A percentile compares a stretch with the other conserved stretches of the same genome.
These are phyloP conservation scores for Myxozyma kluyveri DNA, from an alignment of 805 yeast genomes.

Conservation along the genomic window DNA sequence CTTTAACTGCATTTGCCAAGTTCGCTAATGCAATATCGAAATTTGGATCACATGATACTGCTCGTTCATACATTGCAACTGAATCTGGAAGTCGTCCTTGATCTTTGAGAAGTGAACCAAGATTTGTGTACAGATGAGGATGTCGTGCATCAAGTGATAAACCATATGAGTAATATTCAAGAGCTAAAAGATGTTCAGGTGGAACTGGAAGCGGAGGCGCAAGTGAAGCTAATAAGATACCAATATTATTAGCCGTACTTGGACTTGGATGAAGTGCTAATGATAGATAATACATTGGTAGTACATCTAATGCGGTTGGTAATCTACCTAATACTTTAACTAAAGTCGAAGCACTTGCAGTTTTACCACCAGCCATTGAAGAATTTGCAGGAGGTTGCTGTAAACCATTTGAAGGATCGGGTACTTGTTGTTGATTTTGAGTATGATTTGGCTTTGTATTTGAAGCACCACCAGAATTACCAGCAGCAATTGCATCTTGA, in stretches of 20 bases:
- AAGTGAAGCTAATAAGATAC: conserved; percentile 35
- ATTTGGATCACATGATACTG: conserved; percentile 36
- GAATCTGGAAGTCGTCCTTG: conserved; percentile 36
- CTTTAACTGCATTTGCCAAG: conserved; percentile 38
- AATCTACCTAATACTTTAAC: conserved; percentile 32
- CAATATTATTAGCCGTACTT: conserved; percentile 38
- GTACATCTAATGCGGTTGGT: conserved; percentile 34
- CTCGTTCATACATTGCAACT: conserved; percentile 35
- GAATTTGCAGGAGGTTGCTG: conserved; percentile 1
- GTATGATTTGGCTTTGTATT: background rate
- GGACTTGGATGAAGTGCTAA: conserved; percentile 36
- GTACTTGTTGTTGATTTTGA: background rate
- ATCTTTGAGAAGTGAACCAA: conserved; percentile 38
- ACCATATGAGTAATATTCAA: conserved; percentile 36
- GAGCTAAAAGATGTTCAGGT: conserved; percentile 31
- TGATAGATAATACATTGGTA: conserved; percentile 35
- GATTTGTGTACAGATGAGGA: conserved; percentile 39
- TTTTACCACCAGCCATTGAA: conserved; percentile 5
- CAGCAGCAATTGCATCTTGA: conserved; percentile 38
- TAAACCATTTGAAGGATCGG: background rate
- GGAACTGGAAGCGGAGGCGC: conserved; percentile 24
- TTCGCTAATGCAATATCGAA: conserved; percentile 38
- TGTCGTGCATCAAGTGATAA: conserved; percentile 37
- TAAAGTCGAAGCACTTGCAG: conserved; percentile 19
- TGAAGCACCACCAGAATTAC: conserved; percentile 18